Evolutionary conservation across 2,329 filamentous ascomycete genomes (phyloP).

Genomic region (Aspergillus costaricaensis): DNA sequence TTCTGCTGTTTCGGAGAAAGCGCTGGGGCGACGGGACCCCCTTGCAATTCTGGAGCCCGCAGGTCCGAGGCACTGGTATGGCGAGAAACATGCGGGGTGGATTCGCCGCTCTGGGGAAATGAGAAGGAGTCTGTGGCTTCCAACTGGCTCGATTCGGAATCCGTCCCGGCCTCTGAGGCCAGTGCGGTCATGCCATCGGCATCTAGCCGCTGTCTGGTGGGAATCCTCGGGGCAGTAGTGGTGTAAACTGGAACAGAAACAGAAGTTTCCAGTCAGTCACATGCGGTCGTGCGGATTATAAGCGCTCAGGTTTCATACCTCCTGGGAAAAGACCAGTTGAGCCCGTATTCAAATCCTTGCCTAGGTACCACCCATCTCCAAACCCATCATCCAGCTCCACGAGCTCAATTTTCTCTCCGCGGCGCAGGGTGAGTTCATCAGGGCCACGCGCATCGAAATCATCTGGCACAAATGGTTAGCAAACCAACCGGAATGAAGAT

Average conservation of each 20-base stretch:
- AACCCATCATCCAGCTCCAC: slow-evolving; percentile 68
- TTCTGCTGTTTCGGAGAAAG: slow-evolving; percentile 29
- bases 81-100: slow-evolving; percentile 44
- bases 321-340: slow-evolving; percentile 52
- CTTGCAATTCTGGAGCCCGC: slow-evolving; percentile 21
- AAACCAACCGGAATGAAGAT: not conserved
- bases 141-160: slow-evolving; percentile 9
- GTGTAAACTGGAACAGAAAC: slow-evolving; percentile 28
- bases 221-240: slow-evolving; percentile 27
- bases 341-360: slow-evolving; percentile 46
- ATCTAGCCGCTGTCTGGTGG: slow-evolving; percentile 23
- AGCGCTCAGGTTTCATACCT: slow-evolving; percentile 34
- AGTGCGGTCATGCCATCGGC: slow-evolving; percentile 8
- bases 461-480: slow-evolving; percentile 56
- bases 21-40: slow-evolving; percentile 20
- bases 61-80: slow-evolving; percentile 39
- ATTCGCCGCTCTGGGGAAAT: slow-evolving; percentile 36
- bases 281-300: not conserved
- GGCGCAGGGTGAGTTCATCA: slow-evolving; percentile 85
- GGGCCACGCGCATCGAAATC: slow-evolving; percentile 89
- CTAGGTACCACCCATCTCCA: slow-evolving; percentile 67
- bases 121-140: slow-evolving; percentile 26
- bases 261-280: slow-evolving; percentile 1
- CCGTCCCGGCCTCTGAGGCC: slow-evolving; percentile 8
- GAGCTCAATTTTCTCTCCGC: slow-evolving; percentile 67